A percentile compares a stretch with the other conserved stretches of the same genome.
Conservation (phyloP, 2,329 filamentous ascomycete species). For the Penicillium fuscoglaucum region DNA sequence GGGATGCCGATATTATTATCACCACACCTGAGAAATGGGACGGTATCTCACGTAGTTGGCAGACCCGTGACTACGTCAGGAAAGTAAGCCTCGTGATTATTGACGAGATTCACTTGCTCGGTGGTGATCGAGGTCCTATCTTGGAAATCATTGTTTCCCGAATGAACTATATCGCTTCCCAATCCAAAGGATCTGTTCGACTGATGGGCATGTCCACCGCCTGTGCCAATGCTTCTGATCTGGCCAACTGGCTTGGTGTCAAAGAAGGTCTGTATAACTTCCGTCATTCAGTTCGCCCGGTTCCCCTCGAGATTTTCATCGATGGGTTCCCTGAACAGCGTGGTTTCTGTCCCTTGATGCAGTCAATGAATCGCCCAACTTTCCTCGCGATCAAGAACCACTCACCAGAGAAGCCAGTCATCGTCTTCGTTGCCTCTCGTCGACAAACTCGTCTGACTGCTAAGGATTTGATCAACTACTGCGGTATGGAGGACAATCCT, state of each 20-base stretch:
- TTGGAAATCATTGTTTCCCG: conserved; percentile 89
- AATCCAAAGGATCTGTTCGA: conserved; percentile 84
- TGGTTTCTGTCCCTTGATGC: conserved; percentile 96
- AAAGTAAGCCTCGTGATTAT: conserved; percentile 97
- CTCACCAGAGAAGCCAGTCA: conserved; percentile 93
- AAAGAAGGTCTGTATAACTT: conserved; percentile 97
- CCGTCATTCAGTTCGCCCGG: conserved; percentile 91
- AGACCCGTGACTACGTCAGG: conserved; percentile 92
- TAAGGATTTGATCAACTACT: conserved; percentile 94
- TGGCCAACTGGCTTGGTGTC: conserved; percentile 95
- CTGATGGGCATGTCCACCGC: conserved; percentile 99
- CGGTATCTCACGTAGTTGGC: conserved; percentile 98
- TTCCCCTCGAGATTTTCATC: conserved; percentile 93
- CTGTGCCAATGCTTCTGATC: conserved; percentile 89
- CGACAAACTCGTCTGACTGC: conserved; percentile 92
- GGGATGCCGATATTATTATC: conserved; percentile 95
- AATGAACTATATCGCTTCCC: conserved; percentile 98
- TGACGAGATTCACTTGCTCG: conserved; percentile 96
- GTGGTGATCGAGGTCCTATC: conserved; percentile 94
- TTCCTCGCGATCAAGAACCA: conserved; percentile 96
- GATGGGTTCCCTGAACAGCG: conserved; percentile 94
- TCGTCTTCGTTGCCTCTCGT: conserved; percentile 95
- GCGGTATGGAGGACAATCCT: conserved; percentile 97
- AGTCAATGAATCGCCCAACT: conserved; percentile 97
- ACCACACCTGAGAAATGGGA: conserved; percentile 99